Conservation (phyloP, 257 asterid species). For the Voacanga thouarsii region DNA sequence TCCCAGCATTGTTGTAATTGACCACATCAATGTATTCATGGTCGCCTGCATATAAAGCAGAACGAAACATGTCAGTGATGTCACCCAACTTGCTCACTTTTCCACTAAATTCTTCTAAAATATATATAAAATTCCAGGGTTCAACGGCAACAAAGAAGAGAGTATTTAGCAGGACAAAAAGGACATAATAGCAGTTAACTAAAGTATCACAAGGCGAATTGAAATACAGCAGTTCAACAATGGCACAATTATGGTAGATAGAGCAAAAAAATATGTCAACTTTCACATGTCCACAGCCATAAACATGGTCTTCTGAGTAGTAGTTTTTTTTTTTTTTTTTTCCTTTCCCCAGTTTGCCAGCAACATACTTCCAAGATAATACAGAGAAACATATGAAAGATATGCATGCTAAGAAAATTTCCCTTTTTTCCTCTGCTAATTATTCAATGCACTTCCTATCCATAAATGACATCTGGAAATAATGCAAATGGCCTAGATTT, state of each 20-base stretch:
- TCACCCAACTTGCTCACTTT: conserved; percentile 1
- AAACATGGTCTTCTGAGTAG: not conserved
- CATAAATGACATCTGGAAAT: not conserved
- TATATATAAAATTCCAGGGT: not conserved
- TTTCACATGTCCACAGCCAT: too few relatives aligned
- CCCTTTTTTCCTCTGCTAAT: not conserved
- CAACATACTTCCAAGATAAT: not conserved
- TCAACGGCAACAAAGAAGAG: not conserved
- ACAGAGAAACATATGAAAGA: not conserved
- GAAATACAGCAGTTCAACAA: not conserved
- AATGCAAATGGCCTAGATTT: not conserved
- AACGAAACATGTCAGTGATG: not conserved
- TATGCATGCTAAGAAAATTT: not conserved
- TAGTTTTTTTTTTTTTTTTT: too few relatives aligned
- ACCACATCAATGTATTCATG: conserved; percentile 65
- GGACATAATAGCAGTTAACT: not conserved
- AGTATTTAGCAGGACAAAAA: not conserved
- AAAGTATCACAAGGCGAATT: not conserved
- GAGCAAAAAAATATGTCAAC: not conserved
- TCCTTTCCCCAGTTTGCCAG: not conserved
- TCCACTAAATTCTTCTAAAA: not conserved
- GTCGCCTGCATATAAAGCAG: conserved; percentile 44
- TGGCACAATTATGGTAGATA: too few relatives aligned
- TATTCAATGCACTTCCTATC: not conserved
- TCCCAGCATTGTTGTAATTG: conserved; percentile 33